phyloP scores from a whole-genome alignment of 345 rosid genomes.

The Bruguiera sexangula region DNA sequence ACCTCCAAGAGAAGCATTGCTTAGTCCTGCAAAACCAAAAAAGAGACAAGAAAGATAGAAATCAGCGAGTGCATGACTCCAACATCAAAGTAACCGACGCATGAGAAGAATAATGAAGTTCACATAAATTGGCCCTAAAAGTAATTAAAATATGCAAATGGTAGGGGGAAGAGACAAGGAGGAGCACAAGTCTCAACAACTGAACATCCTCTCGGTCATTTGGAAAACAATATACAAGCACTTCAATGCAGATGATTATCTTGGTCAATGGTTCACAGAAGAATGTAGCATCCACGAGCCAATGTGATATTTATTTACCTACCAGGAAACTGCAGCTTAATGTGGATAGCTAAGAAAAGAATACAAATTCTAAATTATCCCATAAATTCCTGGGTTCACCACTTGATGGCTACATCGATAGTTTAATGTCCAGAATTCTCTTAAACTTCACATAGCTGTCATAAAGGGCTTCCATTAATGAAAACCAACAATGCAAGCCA shows the following conservation, averaged over 20 bases:
- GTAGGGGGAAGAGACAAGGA: too few species aligned
- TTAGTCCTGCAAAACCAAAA: constrained; percentile 47
- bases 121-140: neutral
- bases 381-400: neutral
- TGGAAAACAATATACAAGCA: neutral
- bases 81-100: neutral
- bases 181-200: neutral
- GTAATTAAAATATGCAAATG: neutral
- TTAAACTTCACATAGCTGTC: neutral
- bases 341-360: neutral
- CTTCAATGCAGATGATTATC: neutral
- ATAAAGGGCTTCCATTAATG: neutral
- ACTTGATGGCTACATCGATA: neutral
- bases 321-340: neutral
- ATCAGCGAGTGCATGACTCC: too few species aligned
- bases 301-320: too few species aligned
- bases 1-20: constrained; percentile 68
- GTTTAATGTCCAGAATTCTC: neutral
- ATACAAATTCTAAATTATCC: neutral
- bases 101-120: neutral
- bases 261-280: neutral
- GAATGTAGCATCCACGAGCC: too few species aligned
- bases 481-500: neutral
- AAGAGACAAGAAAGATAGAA: constrained; percentile 1
- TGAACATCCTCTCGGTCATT: neutral